Evolutionary conservation across 2,329 filamentous ascomycete genomes (phyloP).

Genomic region (Botrytis aclada): DNA sequence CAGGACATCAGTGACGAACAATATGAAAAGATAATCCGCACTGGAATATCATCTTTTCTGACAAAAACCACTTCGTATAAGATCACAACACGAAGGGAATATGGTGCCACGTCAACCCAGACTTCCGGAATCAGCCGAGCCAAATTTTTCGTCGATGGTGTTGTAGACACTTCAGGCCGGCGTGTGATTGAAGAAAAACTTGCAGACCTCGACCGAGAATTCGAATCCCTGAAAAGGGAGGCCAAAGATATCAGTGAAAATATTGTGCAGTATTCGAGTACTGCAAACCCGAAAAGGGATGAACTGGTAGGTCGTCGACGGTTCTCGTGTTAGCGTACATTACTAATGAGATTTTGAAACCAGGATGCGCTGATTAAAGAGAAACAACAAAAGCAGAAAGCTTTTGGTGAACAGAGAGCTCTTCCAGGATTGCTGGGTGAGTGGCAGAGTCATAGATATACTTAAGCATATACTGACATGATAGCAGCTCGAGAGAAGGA

Average conservation of each 20-base stretch:
- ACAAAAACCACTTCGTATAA: conserved; percentile 61
- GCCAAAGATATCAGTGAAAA: conserved; percentile 22
- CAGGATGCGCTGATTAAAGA: conserved; percentile 54
- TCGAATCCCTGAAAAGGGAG: conserved; percentile 31
- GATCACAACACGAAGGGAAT: conserved; percentile 72
- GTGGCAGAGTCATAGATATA: conserved; percentile 30
- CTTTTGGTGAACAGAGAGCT: conserved; percentile 60
- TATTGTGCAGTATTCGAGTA: conserved; percentile 41
- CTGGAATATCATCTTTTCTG: conserved; percentile 63
- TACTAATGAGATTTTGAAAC: not conserved
- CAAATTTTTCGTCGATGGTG: conserved; percentile 71
- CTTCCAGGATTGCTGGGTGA: conserved; percentile 70
- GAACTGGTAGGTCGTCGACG: conserved; percentile 42
- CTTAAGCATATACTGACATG: conserved; percentile 27
- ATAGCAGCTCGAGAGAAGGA: conserved; percentile 40
- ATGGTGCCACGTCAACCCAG: conserved; percentile 68
- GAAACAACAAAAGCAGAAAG: conserved; percentile 66
- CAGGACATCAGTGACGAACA: conserved; percentile 63
- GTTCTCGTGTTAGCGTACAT: not conserved
- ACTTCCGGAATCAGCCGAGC: conserved; percentile 61
- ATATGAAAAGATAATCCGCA: conserved; percentile 60
- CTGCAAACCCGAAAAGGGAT: conserved; percentile 33
- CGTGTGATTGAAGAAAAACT: conserved; percentile 56
- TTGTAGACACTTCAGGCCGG: conserved; percentile 66
- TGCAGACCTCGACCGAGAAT: conserved; percentile 29